Percentiles rank a stretch among this genome's conserved stretches.
Conservation (phyloP, 768 basidiomycete genomes). For the Gloeopeniophorella convolvens region DNA sequence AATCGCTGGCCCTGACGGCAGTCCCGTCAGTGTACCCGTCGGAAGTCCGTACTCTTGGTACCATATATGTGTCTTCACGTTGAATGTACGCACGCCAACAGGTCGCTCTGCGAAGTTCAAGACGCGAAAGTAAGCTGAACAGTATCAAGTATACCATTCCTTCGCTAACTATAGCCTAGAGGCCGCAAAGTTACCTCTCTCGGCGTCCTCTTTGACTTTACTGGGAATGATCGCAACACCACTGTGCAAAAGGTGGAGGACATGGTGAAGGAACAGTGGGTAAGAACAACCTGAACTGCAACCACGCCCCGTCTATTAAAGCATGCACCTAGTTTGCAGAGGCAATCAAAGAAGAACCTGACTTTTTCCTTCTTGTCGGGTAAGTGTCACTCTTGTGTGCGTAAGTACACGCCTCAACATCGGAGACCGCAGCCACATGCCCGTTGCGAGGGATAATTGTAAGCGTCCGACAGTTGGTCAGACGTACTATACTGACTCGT, state of each 20-base stretch:
- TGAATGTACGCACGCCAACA: slow-evolving; percentile 18
- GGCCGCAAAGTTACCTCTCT: slow-evolving; percentile 73
- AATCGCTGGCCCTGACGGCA: slow-evolving; percentile 36
- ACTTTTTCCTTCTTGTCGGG: slow-evolving; percentile 74
- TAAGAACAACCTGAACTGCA: slow-evolving; percentile 31
- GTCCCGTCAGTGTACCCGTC: slow-evolving; percentile 35
- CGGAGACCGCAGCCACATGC: slow-evolving; percentile 63
- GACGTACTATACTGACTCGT: not conserved
- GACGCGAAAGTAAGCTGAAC: slow-evolving; percentile 52
- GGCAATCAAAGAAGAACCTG: slow-evolving; percentile 74
- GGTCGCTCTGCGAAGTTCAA: slow-evolving; percentile 66
- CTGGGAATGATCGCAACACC: slow-evolving; percentile 61
- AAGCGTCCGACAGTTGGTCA: slow-evolving; percentile 17
- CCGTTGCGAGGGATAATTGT: slow-evolving; percentile 64
- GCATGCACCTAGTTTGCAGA: slow-evolving; percentile 54
- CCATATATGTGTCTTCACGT: not conserved
- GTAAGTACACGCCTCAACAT: not conserved
- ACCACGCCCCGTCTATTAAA: too few relatives aligned
- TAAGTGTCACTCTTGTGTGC: slow-evolving; percentile 25
- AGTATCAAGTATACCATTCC: not conserved
- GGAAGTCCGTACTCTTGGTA: slow-evolving; percentile 31
- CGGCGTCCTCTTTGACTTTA: slow-evolving; percentile 75
- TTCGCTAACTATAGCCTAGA: slow-evolving; percentile 28
- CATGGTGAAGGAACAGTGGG: slow-evolving; percentile 81
- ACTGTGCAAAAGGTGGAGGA: slow-evolving; percentile 66